A percentile compares a stretch with the other conserved stretches of the same genome.
Conservation (phyloP, 176 grass and related monocot species). For the Carex kokanica region DNA sequence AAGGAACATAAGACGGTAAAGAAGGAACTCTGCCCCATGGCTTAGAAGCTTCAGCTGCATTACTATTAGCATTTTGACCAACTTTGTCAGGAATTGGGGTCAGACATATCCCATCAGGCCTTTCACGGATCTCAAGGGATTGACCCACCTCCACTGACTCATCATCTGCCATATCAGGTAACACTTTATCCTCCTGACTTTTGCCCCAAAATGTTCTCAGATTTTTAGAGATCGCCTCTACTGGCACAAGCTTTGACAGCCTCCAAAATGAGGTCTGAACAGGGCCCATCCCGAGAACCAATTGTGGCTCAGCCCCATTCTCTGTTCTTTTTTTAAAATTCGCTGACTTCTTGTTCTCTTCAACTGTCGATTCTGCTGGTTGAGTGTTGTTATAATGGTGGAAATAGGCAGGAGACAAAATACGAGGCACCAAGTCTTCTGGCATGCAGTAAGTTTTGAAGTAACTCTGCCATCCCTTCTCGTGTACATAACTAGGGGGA, state of each 20-base stretch:
- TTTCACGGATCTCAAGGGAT: conserved; percentile 86
- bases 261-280: conserved; percentile 96
- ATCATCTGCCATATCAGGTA: conserved; percentile 50
- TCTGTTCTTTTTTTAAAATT: conserved; percentile 35
- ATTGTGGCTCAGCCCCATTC: conserved; percentile 44
- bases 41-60: conserved; percentile 39
- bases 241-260: conserved; percentile 82
- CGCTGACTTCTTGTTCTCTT: conserved; percentile 31
- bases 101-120: conserved; percentile 80
- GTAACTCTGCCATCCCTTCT: conserved; percentile 76
- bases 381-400: conserved; percentile 71
- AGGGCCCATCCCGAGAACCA: conserved; percentile 88
- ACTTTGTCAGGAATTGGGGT: conserved; percentile 61
- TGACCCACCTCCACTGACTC: conserved; percentile 49
- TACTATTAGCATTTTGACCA: conserved; percentile 44
- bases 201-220: conserved; percentile 52
- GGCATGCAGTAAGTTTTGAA: conserved; percentile 98
- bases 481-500: conserved; percentile 77
- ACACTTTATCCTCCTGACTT: conserved; percentile 43
- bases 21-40: conserved; percentile 82
- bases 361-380: conserved; percentile 43
- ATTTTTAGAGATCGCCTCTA: conserved; percentile 68
- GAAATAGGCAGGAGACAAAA: conserved; percentile 97
- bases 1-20: conserved; percentile 95
- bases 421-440: conserved; percentile 87